Evolutionary conservation across 208 protist species (phyloP).

Genomic region (Acanthamoeba castellanii): DNA sequence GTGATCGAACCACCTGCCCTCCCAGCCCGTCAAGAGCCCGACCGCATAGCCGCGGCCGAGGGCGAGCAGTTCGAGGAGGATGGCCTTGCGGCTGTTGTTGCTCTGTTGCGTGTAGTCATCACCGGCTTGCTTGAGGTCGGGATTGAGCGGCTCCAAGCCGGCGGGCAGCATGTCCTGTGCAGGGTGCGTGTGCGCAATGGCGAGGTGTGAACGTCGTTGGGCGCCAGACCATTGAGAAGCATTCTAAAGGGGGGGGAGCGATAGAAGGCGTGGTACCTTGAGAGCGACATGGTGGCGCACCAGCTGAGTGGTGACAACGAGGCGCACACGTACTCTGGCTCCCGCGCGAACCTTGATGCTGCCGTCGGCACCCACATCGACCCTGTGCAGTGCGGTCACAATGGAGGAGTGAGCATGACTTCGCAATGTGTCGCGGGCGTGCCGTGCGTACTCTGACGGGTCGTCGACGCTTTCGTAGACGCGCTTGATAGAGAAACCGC

Average conservation of each 20-base stretch:
- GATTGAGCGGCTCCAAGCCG: constrained; percentile 63
- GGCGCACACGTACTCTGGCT: constrained; percentile 16
- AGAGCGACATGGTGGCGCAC: constrained; percentile 49
- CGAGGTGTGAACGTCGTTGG: not conserved
- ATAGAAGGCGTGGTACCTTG: not conserved
- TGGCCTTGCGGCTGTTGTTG: constrained; percentile 35
- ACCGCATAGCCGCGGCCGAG: constrained; percentile 61
- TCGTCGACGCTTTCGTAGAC: constrained; percentile 61
- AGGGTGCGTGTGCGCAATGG: not conserved
- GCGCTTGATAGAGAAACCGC: constrained; percentile 54
- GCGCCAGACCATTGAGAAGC: too few species aligned
- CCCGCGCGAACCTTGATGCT: constrained; percentile 24
- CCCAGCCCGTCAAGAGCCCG: constrained; percentile 53
- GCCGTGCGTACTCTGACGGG: not conserved
- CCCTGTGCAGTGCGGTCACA: not conserved
- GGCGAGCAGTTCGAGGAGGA: constrained; percentile 13
- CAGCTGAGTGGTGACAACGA: not conserved
- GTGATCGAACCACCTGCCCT: constrained; percentile 66
- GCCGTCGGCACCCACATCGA: not conserved
- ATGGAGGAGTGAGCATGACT: not conserved
- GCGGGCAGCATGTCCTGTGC: constrained; percentile 41
- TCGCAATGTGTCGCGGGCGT: not conserved
- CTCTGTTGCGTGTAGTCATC: not conserved
- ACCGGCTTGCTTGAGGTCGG: constrained; percentile 22
- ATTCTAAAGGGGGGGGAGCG: not conserved